phyloP scores from a whole-genome alignment of 805 yeast species.

The Teunomyces barrocoloradensis region DNA sequence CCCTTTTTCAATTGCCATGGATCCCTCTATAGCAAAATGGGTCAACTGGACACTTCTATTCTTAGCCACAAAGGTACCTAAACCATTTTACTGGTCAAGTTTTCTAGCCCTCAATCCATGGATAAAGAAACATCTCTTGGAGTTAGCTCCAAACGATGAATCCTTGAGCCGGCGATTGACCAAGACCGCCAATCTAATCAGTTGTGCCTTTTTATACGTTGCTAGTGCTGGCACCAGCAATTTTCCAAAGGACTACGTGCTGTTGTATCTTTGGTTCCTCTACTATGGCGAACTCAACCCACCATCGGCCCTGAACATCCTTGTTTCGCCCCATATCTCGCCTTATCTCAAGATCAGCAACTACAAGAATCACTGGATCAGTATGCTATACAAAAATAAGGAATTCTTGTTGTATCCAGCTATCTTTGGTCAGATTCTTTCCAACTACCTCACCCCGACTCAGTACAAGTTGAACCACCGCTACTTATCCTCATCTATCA shows the following conservation, averaged over 20 bases:
- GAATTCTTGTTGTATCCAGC: constrained; percentile 34
- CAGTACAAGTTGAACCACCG: constrained; percentile 32
- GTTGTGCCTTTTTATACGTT: constrained; percentile 21
- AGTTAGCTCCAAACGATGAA: neutral
- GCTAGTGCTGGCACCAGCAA: constrained; percentile 24
- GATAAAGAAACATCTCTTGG: neutral
- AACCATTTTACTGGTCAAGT: constrained; percentile 27
- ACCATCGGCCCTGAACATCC: constrained; percentile 29
- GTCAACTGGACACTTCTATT: constrained; percentile 27
- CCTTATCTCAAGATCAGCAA: constrained; percentile 23
- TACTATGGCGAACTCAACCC: constrained; percentile 33
- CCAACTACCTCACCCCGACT: constrained; percentile 42
- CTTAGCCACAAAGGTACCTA: constrained; percentile 20
- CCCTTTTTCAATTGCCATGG: neutral
- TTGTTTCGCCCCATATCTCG: constrained; percentile 26
- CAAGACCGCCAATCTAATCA: constrained; percentile 22
- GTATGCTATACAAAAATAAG: constrained; percentile 25
- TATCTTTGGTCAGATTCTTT: constrained; percentile 37
- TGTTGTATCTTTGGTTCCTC: constrained; percentile 30
- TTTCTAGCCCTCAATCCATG: constrained; percentile 33
- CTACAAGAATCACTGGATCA: constrained; percentile 19
- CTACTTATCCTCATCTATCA: constrained; percentile 33
- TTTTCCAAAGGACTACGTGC: constrained; percentile 39
- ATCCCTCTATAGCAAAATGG: constrained; percentile 21
- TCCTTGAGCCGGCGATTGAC: constrained; percentile 15